Base-by-base conservation (phyloP, 306 rosid genomes). In the Ormosia emarginata region DNA sequence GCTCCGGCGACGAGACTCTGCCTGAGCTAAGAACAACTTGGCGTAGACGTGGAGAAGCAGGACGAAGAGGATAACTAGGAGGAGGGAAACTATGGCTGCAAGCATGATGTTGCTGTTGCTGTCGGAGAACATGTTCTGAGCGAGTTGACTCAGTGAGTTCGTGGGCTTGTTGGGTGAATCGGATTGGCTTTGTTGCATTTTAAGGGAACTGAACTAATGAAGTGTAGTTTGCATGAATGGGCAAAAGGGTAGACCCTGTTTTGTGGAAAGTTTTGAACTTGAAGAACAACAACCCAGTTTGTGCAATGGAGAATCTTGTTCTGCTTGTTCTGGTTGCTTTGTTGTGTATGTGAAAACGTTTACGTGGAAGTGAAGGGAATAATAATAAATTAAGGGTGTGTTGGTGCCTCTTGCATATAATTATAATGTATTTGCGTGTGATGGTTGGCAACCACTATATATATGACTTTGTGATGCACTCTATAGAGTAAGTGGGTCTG, bases 1-100 rank as follows among this genome's bases (percentile, higher is more conserved):
- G 73, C 12, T 88, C 46, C 63, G 44, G 15, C 77, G 82, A 11
- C 67, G 85, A 36, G 76, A 2, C 0, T 8, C 71, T 11, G 84
- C 79, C 2, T 86, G 98, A 37, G 90, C 67, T 1, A 92, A 63
- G 92, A 93, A 92, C 87, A 93, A 91, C 52, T 89, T 91, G 69
- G 99, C 99, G 58, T 92, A 96, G 49, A 92, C 37, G 29, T 96
- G 99, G 85, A 96, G 99, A 30, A 96, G 84, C 32, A 96, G 89
- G 82, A 96, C 99, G 81, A 96, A 96, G 87, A 96, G 91, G 65
- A 94, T 85, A 69, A 93, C 98, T 0, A 94, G 66, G 53, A 96
- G 92, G 13, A 96, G 86, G 30, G 97, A 92, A 79, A 96, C 61
- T 1, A 96, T 65, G 43, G 99, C 99, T 0, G 87, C 97, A 3